phyloP scores from a whole-genome alignment of 148 eudicot species.

The Amaranthus hypochondriacus region DNA sequence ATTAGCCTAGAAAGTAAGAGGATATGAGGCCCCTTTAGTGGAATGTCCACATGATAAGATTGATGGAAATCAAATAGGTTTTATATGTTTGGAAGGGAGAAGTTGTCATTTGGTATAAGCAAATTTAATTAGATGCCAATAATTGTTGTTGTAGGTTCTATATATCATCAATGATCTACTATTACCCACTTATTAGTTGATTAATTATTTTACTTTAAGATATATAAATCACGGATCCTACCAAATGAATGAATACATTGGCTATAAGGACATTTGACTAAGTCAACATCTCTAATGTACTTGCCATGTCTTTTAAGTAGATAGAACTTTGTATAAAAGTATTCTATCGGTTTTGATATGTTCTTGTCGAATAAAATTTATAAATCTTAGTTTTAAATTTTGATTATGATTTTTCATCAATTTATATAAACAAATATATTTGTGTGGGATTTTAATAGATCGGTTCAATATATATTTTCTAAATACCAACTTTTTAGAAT shows the following conservation, averaged over 20 bases:
- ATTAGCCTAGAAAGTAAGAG: too few relatives aligned
- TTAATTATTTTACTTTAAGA: neutral
- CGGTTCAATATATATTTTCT: too few relatives aligned
- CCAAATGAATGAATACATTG: neutral
- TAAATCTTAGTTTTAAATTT: too few relatives aligned
- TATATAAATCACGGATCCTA: slow-evolving; percentile 5
- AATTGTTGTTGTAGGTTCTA: neutral
- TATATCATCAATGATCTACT: too few relatives aligned
- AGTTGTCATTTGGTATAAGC: slow-evolving; percentile 1
- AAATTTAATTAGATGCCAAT: neutral
- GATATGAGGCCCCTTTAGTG: slow-evolving; percentile 4
- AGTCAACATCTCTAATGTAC: slow-evolving; percentile 15
- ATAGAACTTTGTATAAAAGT: neutral
- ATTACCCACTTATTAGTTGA: neutral
- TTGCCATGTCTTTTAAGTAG: slow-evolving; percentile 11
- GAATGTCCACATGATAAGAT: neutral
- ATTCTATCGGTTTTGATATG: neutral
- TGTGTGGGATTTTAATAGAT: too few relatives aligned
- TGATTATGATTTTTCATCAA: too few relatives aligned
- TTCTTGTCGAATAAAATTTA: too few relatives aligned
- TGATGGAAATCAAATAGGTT: neutral
- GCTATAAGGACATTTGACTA: neutral
- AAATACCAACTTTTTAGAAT: too few relatives aligned
- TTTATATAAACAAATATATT: too few relatives aligned
- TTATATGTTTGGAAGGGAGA: slow-evolving; percentile 8